A percentile compares a stretch with the other conserved stretches of the same genome.
Evolutionary conservation across 306 rosid genomes (phyloP).

Genomic region (Cyamopsis tetragonoloba): DNA sequence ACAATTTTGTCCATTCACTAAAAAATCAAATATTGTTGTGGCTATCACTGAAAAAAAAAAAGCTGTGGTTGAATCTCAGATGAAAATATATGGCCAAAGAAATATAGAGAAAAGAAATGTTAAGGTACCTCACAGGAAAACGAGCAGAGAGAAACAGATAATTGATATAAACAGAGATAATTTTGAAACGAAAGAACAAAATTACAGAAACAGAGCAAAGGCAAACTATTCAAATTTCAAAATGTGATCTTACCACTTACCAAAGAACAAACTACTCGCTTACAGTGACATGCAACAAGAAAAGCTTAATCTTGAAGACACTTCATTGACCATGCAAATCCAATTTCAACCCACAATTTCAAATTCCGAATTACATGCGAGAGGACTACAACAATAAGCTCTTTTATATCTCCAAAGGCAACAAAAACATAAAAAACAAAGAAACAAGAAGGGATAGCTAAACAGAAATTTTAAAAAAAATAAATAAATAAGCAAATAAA

Average conservation of each 20-base stretch:
- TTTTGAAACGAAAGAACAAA: not conserved
- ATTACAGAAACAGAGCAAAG: not conserved
- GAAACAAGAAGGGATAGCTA: not conserved
- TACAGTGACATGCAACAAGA: constrained; percentile 12
- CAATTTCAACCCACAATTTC: not conserved
- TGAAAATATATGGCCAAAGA: not conserved
- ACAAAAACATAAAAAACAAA: not conserved
- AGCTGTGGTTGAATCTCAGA: not conserved
- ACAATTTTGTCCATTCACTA: not conserved
- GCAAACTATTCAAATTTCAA: too few relatives aligned
- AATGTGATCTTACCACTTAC: not conserved
- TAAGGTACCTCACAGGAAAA: not conserved
- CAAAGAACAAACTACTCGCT: constrained; percentile 7
- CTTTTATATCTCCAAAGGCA: not conserved
- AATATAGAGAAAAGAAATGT: not conserved
- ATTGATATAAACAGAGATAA: too few relatives aligned
- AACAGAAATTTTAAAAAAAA: not conserved
- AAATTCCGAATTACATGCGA: not conserved
- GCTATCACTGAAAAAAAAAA: not conserved
- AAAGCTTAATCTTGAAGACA: constrained; percentile 18
- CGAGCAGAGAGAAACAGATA: not conserved
- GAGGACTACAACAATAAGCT: not conserved
- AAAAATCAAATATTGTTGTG: not conserved
- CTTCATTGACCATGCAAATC: constrained; percentile 9
- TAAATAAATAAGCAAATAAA: not conserved